Percentiles rank a stretch among this genome's conserved stretches.
Conservation (phyloP, 139 green algal genomes). For the Chlamydomonas schloesseri region DNA sequence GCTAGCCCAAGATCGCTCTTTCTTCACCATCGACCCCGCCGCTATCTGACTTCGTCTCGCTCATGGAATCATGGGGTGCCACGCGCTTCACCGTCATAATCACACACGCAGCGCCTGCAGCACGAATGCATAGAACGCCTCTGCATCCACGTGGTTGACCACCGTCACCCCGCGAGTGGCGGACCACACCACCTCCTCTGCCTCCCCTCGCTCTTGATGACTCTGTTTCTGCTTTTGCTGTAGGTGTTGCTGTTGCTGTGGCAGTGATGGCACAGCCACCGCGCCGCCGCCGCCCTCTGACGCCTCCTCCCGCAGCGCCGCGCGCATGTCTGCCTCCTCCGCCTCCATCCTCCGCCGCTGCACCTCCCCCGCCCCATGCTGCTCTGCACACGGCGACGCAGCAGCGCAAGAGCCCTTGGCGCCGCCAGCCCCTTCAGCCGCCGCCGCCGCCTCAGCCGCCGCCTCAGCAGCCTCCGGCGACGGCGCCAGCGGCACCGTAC, state of each 20-base stretch:
- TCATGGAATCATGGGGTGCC: too few relatives aligned
- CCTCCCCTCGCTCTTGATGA: too few relatives aligned
- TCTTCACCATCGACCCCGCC: too few relatives aligned
- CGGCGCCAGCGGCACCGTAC: neutral
- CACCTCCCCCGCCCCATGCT: too few relatives aligned
- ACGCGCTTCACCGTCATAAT: too few relatives aligned
- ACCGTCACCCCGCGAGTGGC: neutral
- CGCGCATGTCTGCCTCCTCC: neutral
- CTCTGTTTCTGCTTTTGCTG: too few relatives aligned
- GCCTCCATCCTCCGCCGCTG: too few relatives aligned
- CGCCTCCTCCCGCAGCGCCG: neutral
- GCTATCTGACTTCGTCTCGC: too few relatives aligned
- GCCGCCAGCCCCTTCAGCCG: neutral
- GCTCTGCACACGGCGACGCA: neutral
- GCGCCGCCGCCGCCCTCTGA: neutral
- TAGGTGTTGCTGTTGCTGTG: too few relatives aligned
- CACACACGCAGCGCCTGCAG: neutral
- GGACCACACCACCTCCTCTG: neutral
- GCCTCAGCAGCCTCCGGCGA: neutral
- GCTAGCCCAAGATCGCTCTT: too few relatives aligned
- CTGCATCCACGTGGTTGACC: constrained; percentile 31
- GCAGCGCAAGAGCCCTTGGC: neutral
- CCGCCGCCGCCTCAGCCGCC: neutral
- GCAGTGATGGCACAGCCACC: too few relatives aligned
- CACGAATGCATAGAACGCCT: constrained; percentile 41